Evolutionary conservation across 768 basidiomycete species (phyloP).

Genomic region (Boletus reticuloceps): DNA sequence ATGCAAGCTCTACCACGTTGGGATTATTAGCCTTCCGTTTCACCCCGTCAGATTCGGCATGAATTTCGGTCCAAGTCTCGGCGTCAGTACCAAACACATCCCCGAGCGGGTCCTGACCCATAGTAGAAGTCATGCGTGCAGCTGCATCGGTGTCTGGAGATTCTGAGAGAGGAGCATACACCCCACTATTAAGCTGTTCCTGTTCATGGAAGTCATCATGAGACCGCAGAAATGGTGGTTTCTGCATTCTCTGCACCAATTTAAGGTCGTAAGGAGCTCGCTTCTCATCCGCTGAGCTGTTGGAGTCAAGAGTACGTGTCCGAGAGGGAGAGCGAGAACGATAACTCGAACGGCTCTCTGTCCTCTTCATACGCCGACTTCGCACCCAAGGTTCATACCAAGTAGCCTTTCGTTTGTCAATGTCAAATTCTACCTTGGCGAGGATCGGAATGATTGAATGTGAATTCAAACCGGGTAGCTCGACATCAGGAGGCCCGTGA

Average conservation of each 20-base stretch:
- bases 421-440: slow-evolving; percentile 94
- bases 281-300: slow-evolving; percentile 26
- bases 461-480: slow-evolving; percentile 64
- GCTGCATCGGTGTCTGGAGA: slow-evolving; percentile 32
- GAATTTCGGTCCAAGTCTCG: slow-evolving; percentile 60
- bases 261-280: slow-evolving; percentile 47
- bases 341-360: slow-evolving; percentile 39
- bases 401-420: slow-evolving; percentile 72
- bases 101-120: slow-evolving; percentile 47
- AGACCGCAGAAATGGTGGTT: slow-evolving; percentile 32
- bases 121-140: slow-evolving; percentile 36
- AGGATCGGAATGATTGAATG: slow-evolving; percentile 75
- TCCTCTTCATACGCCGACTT: slow-evolving; percentile 58
- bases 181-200: slow-evolving; percentile 27
- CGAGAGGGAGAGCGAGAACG: slow-evolving; percentile 24
- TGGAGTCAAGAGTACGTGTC: slow-evolving; percentile 21
- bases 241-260: slow-evolving; percentile 50
- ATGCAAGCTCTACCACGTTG: slow-evolving; percentile 50
- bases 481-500: slow-evolving; percentile 46
- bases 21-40: slow-evolving; percentile 32
- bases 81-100: slow-evolving; percentile 68
- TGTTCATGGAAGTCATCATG: slow-evolving; percentile 22
- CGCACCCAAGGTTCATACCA: slow-evolving; percentile 89
- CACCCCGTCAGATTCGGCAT: slow-evolving; percentile 29
- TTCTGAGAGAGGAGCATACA: slow-evolving; percentile 31